A percentile compares a stretch with the other conserved stretches of the same genome.
Evolutionary conservation across 1,284 basidiomycete genomes (phyloP).

Genomic region (Leucoagaricus sp.): DNA sequence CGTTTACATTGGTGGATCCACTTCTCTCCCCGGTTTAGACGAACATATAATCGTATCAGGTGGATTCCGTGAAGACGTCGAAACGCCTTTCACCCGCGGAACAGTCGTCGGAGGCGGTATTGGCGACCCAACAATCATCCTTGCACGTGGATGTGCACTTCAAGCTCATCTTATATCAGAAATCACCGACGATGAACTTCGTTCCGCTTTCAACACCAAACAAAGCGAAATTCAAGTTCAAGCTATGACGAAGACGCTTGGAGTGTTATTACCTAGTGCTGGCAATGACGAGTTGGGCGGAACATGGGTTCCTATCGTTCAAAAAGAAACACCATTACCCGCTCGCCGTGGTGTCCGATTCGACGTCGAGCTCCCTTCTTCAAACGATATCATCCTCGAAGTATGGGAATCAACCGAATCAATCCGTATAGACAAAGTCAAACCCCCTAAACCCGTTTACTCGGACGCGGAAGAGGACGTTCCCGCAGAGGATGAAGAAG

Average conservation of each 20-base stretch:
- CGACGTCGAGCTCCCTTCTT: conserved; percentile 64
- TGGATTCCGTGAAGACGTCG: conserved; percentile 70
- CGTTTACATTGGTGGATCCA: conserved; percentile 88
- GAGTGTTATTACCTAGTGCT: conserved; percentile 70
- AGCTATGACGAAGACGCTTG: conserved; percentile 73
- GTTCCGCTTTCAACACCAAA: conserved; percentile 52
- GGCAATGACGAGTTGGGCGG: conserved; percentile 57
- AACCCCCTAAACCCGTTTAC: conserved; percentile 47
- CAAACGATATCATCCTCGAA: conserved; percentile 69
- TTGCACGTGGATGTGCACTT: conserved; percentile 87
- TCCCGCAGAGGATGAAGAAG: conserved; percentile 65
- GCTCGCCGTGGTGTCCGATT: conserved; percentile 72
- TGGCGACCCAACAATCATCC: conserved; percentile 86
- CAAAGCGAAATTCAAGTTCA: conserved; percentile 46
- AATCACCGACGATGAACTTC: conserved; percentile 55
- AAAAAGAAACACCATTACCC: conserved; percentile 80
- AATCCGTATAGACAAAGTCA: conserved; percentile 74
- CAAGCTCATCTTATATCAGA: conserved; percentile 75
- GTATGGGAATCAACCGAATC: conserved; percentile 87
- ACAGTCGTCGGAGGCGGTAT: conserved; percentile 70
- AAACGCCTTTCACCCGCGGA: conserved; percentile 64
- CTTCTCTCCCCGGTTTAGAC: conserved; percentile 84
- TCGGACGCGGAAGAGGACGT: conserved; percentile 58
- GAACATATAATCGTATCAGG: conserved; percentile 60
- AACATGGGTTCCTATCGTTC: conserved; percentile 67